A percentile compares a stretch with the other conserved stretches of the same genome.
Evolutionary conservation across 352 stramenopile species (phyloP).

Genomic region (Pythium apleroticum): DNA sequence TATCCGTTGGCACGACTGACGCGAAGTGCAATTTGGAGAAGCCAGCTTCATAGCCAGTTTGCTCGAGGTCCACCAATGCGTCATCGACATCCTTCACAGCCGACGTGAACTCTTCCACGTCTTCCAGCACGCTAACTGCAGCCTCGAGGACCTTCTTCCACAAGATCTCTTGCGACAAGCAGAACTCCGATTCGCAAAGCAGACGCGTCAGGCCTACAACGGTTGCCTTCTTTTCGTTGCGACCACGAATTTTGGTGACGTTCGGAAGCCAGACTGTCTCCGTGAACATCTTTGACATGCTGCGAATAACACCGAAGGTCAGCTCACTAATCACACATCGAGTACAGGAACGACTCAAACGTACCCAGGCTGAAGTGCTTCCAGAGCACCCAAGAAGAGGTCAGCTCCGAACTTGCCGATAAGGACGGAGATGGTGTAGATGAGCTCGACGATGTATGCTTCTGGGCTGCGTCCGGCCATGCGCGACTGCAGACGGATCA

Average conservation of each 20-base stretch:
- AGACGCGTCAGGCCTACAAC: slow-evolving; percentile 69
- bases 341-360: slow-evolving; percentile 37
- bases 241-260: slow-evolving; percentile 64
- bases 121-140: slow-evolving; percentile 60
- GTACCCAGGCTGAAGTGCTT: slow-evolving; percentile 85
- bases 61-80: slow-evolving; percentile 68
- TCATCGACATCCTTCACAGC: slow-evolving; percentile 81
- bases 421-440: slow-evolving; percentile 88
- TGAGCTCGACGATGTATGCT: slow-evolving; percentile 85
- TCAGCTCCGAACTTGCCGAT: slow-evolving; percentile 89
- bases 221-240: slow-evolving; percentile 65
- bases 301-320: slow-evolving; percentile 35
- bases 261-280: slow-evolving; percentile 88
- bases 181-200: slow-evolving; percentile 75
- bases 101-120: slow-evolving; percentile 54
- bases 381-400: slow-evolving; percentile 74
- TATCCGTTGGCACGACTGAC: slow-evolving; percentile 80
- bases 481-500: slow-evolving; percentile 92
- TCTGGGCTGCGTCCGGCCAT: slow-evolving; percentile 88
- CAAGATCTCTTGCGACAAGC: slow-evolving; percentile 44
- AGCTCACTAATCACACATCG: slow-evolving; percentile 10
- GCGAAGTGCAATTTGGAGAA: slow-evolving; percentile 95
- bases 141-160: slow-evolving; percentile 54
- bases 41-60: slow-evolving; percentile 92
- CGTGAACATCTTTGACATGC: slow-evolving; percentile 91